Evolutionary conservation across 2,329 filamentous ascomycete genomes (phyloP), one percentile per base, ranked within the genome.

Genomic region (Ophiognomonia clavigignenti-juglandacearum): DNA sequence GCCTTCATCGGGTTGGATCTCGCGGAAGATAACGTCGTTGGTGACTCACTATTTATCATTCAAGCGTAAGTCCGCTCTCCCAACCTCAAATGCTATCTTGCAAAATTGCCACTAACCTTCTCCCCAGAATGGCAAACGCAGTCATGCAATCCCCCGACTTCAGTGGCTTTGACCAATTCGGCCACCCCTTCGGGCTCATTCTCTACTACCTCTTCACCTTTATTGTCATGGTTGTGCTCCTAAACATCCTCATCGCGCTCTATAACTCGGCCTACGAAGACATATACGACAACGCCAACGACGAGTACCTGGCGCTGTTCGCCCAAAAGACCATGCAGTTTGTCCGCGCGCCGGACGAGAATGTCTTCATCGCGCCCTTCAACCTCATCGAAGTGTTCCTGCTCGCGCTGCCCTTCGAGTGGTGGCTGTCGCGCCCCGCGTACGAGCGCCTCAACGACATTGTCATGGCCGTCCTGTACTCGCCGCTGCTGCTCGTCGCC

Each of bases 161-260:
- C 58, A 74, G 67, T 5, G 87, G 85, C 1, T 97, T 97, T 60
- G 90, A 96, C 55, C 78, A 84, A 20, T 98, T 97, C 62, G 88
- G 86, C 19, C 90, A 87, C 11, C 93, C 93, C 0, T 98, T 96
- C 64, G 93, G 93, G 8, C 79, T 96, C 42, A 87, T 96, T 26
- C 83, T 98, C 9, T 98, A 98, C 72, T 98, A 98, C 71, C 80
- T 95, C 62, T 98, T 96, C 66, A 95, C 92, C 16, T 98, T 98
- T 61, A 84, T 97, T 32, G 87, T 98, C 59, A 96, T 96, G 86
- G 91, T 81, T 20, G 70, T 98, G 47, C 74, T 97, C 22, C 80
- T 98, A 56, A 98, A 98, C 64, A 89, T 98, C 58, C 81, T 98
- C 48, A 97, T 98, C 61, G 93, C 93, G 0, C 80, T 98, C 6